phyloP scores from a whole-genome alignment of 306 rosid species.

The Abrus pulchellus region DNA sequence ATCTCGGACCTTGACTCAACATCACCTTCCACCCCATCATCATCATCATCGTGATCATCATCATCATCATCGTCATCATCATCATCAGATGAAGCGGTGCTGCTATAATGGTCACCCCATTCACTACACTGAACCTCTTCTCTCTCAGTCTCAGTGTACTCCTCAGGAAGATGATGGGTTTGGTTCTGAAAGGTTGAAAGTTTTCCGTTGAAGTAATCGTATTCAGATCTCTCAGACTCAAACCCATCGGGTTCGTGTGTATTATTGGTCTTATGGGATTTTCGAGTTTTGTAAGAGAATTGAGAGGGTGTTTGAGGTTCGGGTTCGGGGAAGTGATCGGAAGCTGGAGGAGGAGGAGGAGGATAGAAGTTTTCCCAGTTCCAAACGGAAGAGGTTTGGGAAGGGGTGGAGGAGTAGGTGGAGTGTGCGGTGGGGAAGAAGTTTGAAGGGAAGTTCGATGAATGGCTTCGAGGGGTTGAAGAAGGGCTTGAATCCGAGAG shows the following conservation, averaged over 20 bases:
- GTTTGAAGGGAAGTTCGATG: constrained; percentile 57
- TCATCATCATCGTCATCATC: constrained; percentile 53
- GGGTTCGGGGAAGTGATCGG: constrained; percentile 68
- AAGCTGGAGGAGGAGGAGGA: constrained; percentile 93
- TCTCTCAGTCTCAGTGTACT: constrained; percentile 72
- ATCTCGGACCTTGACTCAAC: constrained; percentile 76
- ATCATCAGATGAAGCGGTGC: constrained; percentile 70
- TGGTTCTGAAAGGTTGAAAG: background rate
- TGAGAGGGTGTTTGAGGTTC: background rate
- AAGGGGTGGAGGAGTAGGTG: constrained; percentile 87
- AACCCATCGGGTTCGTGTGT: background rate
- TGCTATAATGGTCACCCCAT: constrained; percentile 94
- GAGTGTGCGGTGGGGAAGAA: constrained; percentile 75
- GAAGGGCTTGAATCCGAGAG: constrained; percentile 85
- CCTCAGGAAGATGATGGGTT: constrained; percentile 49
- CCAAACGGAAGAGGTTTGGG: constrained; percentile 94
- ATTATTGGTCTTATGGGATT: background rate
- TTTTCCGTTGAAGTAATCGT: constrained; percentile 46
- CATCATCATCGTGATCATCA: background rate
- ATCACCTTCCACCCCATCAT: constrained; percentile 54
- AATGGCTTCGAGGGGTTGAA: constrained; percentile 67
- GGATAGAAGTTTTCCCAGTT: constrained; percentile 97
- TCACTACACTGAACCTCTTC: constrained; percentile 98
- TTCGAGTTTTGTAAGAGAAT: background rate
- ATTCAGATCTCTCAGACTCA: constrained; percentile 54